Evolutionary conservation across 2,329 filamentous ascomycete genomes (phyloP), one percentile per base, ranked within the genome.

Genomic region (Talaromyces sp.): DNA sequence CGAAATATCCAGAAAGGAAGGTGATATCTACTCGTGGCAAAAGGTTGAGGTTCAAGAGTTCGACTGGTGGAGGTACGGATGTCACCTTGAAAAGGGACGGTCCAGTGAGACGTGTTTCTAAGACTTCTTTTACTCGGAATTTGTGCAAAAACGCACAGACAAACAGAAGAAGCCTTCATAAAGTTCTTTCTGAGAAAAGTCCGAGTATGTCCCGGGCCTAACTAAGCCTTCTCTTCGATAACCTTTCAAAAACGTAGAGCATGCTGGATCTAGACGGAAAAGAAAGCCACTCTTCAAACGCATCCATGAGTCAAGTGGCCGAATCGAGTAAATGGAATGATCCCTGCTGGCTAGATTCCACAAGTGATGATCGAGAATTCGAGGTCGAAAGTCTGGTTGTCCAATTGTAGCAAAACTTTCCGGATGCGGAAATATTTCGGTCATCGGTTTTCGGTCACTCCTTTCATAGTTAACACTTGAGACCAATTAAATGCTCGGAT

Each of bases 351-450:
- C 1, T 7, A 22, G 2, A 35, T 9, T 35, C 15, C 31, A 15
- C 52, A 19, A 56, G 37, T 35, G 33, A 17, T 3, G 11, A 9
- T 39, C 52, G 9, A 39, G 33, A 25, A 37, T 15, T 35, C 11
- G 6, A 22, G 33, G 10, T 25, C n/a, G 9, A 15, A 56, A 56
- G 10, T 56, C 33, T 56, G 33, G 52, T 39, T 56, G 22, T 31
- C 56, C 37, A 45, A 43, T 59, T 59, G 27, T 17, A 33, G 56
- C 19, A 59, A 31, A 15, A 45, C 56, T 31, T 59, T 59, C 56
- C 56, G 37, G 13, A 59, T 59, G 56, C 56, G 56, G 56, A 59
- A 59, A 45, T 45, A 27, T 59, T 13, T 31, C 22, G 35, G 33
- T 37, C 17, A 31, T 35, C n/a, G 33, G n/a, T 37, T 39, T 33